Evolutionary conservation across 2,329 filamentous ascomycete species (phyloP), one percentile per base, ranked within the genome.

Genomic region (Neonectria punicea): DNA sequence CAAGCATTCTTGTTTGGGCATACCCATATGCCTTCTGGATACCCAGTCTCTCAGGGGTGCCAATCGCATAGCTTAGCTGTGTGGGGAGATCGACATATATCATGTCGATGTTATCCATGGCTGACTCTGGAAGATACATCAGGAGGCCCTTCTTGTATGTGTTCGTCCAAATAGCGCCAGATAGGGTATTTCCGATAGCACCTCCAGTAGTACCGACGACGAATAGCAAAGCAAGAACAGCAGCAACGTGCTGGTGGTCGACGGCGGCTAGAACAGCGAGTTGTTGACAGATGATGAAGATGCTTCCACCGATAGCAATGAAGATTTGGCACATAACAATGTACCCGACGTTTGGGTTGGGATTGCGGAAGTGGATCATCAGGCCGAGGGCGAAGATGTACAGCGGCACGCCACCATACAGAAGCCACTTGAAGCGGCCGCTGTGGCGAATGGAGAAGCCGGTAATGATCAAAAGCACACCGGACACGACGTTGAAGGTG

Each of bases 21-120:
- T 84, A 84, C 1, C 79, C 83, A 65, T 91, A 91, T 0, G 89
- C 85, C 8, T 80, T 73, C 71, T 89, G 88, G 69, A 91, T 90
- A 0, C 83, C 89, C 14, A 80, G 59, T 2, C 87, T 75, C 11
- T 78, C 79, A 0, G 79, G 75, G 9, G 72, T 81, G 2, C 85
- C 86, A 7, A 81, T 69, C 0, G 80, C 76, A 67, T 87, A 89
- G 55, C 75, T 76, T 1, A 88, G 74, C 67, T 90, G 88, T 8
- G 80, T 80, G 1, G 76, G 77, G 41, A 90, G 68, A 67, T 84
- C 82, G 7, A 82, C 82, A 63, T 89, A 90, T 51, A 91, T 87
- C 20, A 75, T 74, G 5, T 74, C 77, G 0, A 83, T 70, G 56
- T 85, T 81, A 25, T 64, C 65, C 46, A 73, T 55, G 0, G 73